Conservation (phyloP, 2,329 filamentous ascomycete genomes). For the Colletotrichum australisinense region DNA sequence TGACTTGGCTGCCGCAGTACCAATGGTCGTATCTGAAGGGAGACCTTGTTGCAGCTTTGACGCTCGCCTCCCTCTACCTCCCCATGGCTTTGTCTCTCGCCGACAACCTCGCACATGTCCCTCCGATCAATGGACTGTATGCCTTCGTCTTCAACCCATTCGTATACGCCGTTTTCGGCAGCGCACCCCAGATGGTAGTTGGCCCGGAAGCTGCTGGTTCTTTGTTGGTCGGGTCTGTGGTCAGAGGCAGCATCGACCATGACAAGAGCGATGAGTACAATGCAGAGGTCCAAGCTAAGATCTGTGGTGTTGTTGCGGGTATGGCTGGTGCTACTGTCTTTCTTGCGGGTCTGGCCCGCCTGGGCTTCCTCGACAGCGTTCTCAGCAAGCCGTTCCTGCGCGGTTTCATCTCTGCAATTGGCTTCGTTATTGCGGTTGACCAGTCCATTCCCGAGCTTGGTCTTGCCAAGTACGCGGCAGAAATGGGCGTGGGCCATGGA, state of each 20-base stretch:
- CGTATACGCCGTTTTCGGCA: slow-evolving; percentile 90
- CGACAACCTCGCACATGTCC: slow-evolving; percentile 90
- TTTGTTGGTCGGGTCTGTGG: slow-evolving; percentile 86
- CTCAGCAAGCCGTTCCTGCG: slow-evolving; percentile 91
- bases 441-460: slow-evolving; percentile 94
- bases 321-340: slow-evolving; percentile 90
- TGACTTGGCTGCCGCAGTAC: slow-evolving; percentile 93
- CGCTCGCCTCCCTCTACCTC: slow-evolving; percentile 98
- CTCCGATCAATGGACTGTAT: slow-evolving; percentile 94
- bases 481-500: slow-evolving; percentile 78
- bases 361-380: slow-evolving; percentile 95
- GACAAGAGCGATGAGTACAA: slow-evolving; percentile 74
- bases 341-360: slow-evolving; percentile 83
- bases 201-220: slow-evolving; percentile 96
- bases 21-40: slow-evolving; percentile 83
- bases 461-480: slow-evolving; percentile 72
- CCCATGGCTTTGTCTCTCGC: slow-evolving; percentile 96
- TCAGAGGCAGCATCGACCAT: slow-evolving; percentile 79
- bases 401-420: slow-evolving; percentile 97
- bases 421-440: slow-evolving; percentile 95
- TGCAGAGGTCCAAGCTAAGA: slow-evolving; percentile 78
- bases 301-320: slow-evolving; percentile 89
- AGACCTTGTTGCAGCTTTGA: slow-evolving; percentile 88
- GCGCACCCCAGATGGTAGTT: slow-evolving; percentile 92
- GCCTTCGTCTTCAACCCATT: slow-evolving; percentile 93